Evolutionary conservation across 2,329 filamentous ascomycete genomes (phyloP), one percentile per base, ranked within the genome.

Genomic region (Colletotrichum phormii): DNA sequence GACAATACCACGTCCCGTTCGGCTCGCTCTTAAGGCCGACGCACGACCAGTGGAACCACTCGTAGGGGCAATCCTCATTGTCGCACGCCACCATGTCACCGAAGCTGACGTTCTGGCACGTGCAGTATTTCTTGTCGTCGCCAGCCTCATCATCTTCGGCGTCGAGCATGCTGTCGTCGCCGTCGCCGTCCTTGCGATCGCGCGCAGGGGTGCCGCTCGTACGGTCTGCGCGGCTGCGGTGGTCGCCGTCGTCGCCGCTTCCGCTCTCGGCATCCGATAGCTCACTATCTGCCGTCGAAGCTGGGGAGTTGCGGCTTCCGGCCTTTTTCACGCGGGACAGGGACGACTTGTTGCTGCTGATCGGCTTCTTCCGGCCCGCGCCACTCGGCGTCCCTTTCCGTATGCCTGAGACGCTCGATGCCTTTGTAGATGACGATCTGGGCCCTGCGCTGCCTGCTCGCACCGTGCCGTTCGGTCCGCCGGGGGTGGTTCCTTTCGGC

Each of bases 1-100:
- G 90, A 76, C 91, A 93, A 79, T 89, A 92, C 91, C 91, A 93
- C 29, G 87, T 91, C 37, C 91, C 91, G 68, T 89, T 89, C 8
- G 91, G 91, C 79, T 92, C 91, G 77, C 88, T 91, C 81, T 91
- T 92, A 37, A 93, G 85, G 24, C 90, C 90, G 62, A 93, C 91
- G 77, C 91, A 93, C 55, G 86, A 91, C 93, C 94, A 97, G 83
- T 97, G 94, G 81, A 97, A 97, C 94, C 94, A 97, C 83, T 97
- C 94, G 79, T 90, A 94, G 59, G 91, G 91, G 82, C 94, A 97
- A 76, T 92, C 88, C 71, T 93, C 91, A 81, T 96, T 96, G 84
- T 97, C 94, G 84, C 94, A 97, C 35, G 93, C 94, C 75, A 97
- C 94, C 94, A 97, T 97, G 79, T 96, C 93, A 74, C 94, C 94